A percentile compares a stretch with the other conserved stretches of the same genome.
Evolutionary conservation across 1,284 basidiomycete species (phyloP).

Genomic region (Ustilago vetiveriae): DNA sequence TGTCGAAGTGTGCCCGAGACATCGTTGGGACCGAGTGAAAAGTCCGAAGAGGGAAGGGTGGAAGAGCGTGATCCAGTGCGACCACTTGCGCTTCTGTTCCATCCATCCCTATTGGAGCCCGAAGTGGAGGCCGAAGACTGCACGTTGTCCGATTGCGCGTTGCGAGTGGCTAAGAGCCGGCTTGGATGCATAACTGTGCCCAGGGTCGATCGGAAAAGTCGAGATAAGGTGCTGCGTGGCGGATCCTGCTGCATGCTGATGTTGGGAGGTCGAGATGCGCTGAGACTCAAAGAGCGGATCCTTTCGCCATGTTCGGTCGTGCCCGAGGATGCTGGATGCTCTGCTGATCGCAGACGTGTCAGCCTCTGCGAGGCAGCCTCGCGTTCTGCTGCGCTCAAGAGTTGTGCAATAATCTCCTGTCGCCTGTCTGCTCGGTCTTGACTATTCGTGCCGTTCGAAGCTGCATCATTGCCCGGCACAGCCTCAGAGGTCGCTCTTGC

Average conservation of each 20-base stretch:
- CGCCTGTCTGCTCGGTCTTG: constrained; percentile 8
- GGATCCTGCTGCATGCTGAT: constrained; percentile 6
- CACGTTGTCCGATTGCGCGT: constrained; percentile 1
- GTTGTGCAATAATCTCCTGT: constrained; percentile 37
- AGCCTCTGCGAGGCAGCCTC: constrained; percentile 23
- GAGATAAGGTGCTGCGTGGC: constrained; percentile 19
- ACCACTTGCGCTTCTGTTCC: not conserved
- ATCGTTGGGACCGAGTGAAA: constrained; percentile 44
- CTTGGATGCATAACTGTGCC: constrained; percentile 27
- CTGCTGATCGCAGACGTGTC: constrained; percentile 8
- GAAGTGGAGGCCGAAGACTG: not conserved
- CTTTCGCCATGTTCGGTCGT: not conserved
- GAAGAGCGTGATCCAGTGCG: not conserved
- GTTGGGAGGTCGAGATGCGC: constrained; percentile 5
- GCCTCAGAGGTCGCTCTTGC: no score
- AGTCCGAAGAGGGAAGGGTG: constrained; percentile 9
- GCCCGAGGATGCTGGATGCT: constrained; percentile 1
- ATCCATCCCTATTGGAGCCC: constrained; percentile 5
- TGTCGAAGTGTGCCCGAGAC: constrained; percentile 43
- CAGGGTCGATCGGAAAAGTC: constrained; percentile 31
- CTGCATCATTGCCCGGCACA: no score
- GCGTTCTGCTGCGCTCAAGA: constrained; percentile 29
- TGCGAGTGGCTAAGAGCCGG: constrained; percentile 23
- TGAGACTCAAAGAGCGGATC: constrained; percentile 5
- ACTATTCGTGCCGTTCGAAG: not conserved